These are phyloP conservation scores for Alisma plantagoaquatica DNA, from an alignment of 106 monocot species.

Conservation along the genomic window DNA sequence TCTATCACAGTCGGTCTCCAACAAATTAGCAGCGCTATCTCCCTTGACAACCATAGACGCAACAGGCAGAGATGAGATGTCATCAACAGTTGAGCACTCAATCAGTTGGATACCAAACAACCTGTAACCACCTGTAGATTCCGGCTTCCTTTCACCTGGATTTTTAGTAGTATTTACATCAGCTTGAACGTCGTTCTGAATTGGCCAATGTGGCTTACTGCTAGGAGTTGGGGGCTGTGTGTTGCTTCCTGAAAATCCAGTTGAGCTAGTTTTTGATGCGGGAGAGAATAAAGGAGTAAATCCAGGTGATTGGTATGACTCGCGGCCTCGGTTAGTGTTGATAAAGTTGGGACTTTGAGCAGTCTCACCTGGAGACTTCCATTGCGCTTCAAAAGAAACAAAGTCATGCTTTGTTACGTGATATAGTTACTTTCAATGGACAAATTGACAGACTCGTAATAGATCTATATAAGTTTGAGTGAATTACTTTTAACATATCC, in stretches of 20 bases:
- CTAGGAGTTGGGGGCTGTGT: constrained; percentile 25
- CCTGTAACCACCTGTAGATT: constrained; percentile 43
- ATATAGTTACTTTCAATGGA: background rate
- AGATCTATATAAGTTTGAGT: background rate
- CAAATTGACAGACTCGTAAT: background rate
- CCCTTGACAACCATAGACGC: constrained; percentile 14
- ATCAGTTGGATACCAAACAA: constrained; percentile 81
- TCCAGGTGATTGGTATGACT: background rate
- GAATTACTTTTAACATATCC: background rate
- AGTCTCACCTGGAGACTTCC: constrained; percentile 47
- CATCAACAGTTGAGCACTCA: constrained; percentile 26
- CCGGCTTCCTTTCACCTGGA: constrained; percentile 28
- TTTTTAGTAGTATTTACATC: constrained; percentile 23
- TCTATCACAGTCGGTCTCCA: constrained; percentile 33
- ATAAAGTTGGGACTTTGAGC: constrained; percentile 33
- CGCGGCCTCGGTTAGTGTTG: background rate
- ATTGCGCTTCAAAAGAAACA: constrained; percentile 26
- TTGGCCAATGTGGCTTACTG: constrained; percentile 1
- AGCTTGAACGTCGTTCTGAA: constrained; percentile 1
- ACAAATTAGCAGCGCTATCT: background rate
- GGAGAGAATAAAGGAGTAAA: constrained; percentile 16
- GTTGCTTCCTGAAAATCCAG: constrained; percentile 5
- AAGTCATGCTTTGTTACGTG: too few species aligned
- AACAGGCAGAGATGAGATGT: constrained; percentile 9
- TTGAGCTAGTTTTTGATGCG: constrained; percentile 16